Evolutionary conservation across 208 protist species (phyloP), one percentile per base, ranked within the genome.

Genomic region (Acanthamoeba sp.): DNA sequence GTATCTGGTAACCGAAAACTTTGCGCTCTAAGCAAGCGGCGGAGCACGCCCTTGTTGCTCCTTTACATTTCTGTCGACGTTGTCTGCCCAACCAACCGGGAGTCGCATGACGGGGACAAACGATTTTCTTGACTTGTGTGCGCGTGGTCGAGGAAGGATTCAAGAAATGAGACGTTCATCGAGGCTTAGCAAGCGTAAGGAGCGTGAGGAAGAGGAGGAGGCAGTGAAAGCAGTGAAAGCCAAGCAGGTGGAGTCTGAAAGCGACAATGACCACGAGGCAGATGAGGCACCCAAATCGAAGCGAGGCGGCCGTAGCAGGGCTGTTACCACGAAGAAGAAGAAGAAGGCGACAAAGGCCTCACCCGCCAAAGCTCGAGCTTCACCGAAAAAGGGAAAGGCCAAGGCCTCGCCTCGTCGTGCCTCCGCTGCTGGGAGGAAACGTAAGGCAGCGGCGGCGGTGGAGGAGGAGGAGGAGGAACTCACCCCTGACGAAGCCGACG

Each of bases 101-200:
- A n/a, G n/a, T n/a, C n/a, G n/a, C n/a, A n/a, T 27, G 55, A 62
- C 16, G 55, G 22, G 22, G 55, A 62, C 12, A 22, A 62, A 62
- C n/a, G n/a, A n/a, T n/a, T n/a, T n/a, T n/a, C n/a, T n/a, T n/a
- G n/a, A n/a, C n/a, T n/a, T n/a, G n/a, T n/a, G n/a, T n/a, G n/a
- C n/a, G n/a, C n/a, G n/a, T n/a, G n/a, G 55, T 62, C 55, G 55
- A 62, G 22, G 55, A 62, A 62, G 55, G 22, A 62, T 22, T 62
- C 14, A 66, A 3, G 14, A 20, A n/a, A 85, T 85, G 76, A 85
- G 76, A 36, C 76, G 76, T 2, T 85, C 76, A 5, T 85, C 76
- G 9, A 85, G 76, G 42, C 38, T 85, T 1, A 85, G 45, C 42
- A 85, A 85, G 76, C 22, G 45, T 5, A 57, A 85, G n/a, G 76